These are phyloP conservation scores for Rheum nobile DNA, from an alignment of 148 eudicot genomes.

Conservation along the genomic window DNA sequence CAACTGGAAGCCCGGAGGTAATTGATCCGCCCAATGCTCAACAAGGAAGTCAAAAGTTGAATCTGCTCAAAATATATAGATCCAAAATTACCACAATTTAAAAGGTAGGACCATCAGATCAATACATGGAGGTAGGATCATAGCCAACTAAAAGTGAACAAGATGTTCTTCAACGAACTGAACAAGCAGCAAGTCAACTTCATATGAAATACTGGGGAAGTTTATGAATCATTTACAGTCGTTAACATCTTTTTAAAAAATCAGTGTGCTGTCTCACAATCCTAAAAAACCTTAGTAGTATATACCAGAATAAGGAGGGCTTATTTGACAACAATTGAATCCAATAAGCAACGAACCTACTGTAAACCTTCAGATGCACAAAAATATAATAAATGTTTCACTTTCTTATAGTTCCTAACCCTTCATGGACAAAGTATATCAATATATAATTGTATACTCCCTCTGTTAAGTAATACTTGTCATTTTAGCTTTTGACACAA, in stretches of 20 bases:
- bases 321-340: not conserved
- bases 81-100: not conserved
- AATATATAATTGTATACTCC: not conserved
- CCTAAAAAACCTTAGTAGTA: not conserved
- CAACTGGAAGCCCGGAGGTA: constrained; percentile 73
- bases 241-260: not conserved
- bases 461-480: too few species aligned
- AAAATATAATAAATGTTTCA: not conserved
- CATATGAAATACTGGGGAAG: not conserved
- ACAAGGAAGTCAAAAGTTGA: constrained; percentile 74
- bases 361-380: not conserved
- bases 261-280: not conserved
- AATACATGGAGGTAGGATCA: not conserved
- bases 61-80: constrained; percentile 36
- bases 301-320: not conserved
- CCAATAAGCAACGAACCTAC: not conserved
- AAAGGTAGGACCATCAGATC: not conserved
- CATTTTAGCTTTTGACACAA: too few species aligned
- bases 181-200: not conserved
- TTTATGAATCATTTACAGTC: not conserved
- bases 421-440: not conserved
- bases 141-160: constrained; percentile 4
- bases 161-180: not conserved
- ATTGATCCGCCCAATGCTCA: constrained; percentile 73
- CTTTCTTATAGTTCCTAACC: not conserved